Base-by-base conservation (phyloP, 768 basidiomycete species). In the Termitomyces sp. region DNA sequence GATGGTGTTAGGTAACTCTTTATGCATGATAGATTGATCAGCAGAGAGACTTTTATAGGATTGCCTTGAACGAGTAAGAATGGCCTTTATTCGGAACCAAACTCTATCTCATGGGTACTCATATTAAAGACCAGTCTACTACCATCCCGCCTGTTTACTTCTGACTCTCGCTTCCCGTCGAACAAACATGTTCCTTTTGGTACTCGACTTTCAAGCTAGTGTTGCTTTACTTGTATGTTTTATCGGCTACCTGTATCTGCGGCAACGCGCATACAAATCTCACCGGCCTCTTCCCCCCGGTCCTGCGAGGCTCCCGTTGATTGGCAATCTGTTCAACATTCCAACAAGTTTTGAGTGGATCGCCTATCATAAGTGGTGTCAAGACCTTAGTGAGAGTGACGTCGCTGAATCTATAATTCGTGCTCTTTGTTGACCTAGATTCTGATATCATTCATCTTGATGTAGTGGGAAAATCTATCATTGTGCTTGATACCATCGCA, bases 341-440 rank as follows among this genome's bases (percentile, higher is more conserved):
- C 60, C 56, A n/a, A 55, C 45, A 22, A 47, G 28, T 6, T 56
- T 47, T 3, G 52, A 58, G 52, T 63, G 62, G 62, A 52, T 52
- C 24, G 44, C 51, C 7, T 63, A 61, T 61, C 62, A 63, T 18
- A 43, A 61, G 45, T 61, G 60, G 62, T 61, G 57, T 33, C 41
- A 59, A 33, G 55, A 61, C 20, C 38, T 49, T 54, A 49, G 62
- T 63, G 35, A 76, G 74, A 13, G 16, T 46, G 26, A 28, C 45
- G 26, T 44, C 9, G 3, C 4, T 44, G 22, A 24, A 46, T 16
- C 26, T 18, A 2, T 46, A 46, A 26, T 28, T 26, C 16, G 45
- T 18, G 8, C 26, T 46, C 16, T 28, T 8, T 46, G 26, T 18
- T 16, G 5, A 13, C 24, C 24, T 28, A 46, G 45, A 13, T 9